A percentile compares a stretch with the other conserved stretches of the same genome.
These are phyloP conservation scores for Penicillium paxilli DNA, from an alignment of 495 filamentous ascomycete species.

Conservation along the genomic window DNA sequence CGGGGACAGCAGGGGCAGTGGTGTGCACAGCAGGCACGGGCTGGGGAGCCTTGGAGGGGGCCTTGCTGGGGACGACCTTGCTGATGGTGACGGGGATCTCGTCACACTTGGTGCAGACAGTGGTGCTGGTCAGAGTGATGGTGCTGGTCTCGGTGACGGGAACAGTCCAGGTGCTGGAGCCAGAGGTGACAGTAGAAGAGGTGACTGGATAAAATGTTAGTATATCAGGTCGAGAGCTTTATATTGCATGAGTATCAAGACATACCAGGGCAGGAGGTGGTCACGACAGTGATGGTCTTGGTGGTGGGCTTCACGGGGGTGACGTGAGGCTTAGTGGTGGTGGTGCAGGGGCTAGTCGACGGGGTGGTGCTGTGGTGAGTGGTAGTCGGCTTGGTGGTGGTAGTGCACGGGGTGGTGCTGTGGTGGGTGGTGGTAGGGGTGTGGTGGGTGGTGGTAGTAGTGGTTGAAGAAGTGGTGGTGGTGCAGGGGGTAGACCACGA, in stretches of 20 bases:
- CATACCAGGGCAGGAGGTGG: conserved; percentile 41
- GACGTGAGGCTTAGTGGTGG: conserved; percentile 1
- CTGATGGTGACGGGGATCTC: conserved; percentile 29
- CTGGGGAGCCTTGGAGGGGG: not conserved
- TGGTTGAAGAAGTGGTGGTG: conserved; percentile 3
- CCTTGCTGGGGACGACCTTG: conserved; percentile 22
- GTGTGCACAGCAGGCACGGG: conserved; percentile 6
- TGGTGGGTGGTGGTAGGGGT: conserved; percentile 2
- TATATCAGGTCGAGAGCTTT: not conserved
- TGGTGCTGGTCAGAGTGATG: conserved; percentile 36
- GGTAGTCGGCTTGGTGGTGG: conserved; percentile 12
- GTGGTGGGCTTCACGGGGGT: conserved; percentile 19
- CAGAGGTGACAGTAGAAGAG: conserved; percentile 31
- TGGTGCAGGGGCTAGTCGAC: no score
- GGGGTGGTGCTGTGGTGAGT: not conserved
- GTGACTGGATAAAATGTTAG: conserved; percentile 30
- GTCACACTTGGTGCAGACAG: conserved; percentile 26
- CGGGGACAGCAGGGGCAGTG: conserved; percentile 6
- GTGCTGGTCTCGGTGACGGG: conserved; percentile 40
- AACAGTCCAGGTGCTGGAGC: conserved; percentile 28
- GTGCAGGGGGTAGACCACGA: not conserved
- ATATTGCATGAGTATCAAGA: not conserved
- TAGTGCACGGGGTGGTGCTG: conserved; percentile 19
- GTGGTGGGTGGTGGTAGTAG: not conserved
- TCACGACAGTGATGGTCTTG: conserved; percentile 36